Base-by-base conservation (phyloP, 2,329 filamentous ascomycete species). In the Alternaria tenuissima region DNA sequence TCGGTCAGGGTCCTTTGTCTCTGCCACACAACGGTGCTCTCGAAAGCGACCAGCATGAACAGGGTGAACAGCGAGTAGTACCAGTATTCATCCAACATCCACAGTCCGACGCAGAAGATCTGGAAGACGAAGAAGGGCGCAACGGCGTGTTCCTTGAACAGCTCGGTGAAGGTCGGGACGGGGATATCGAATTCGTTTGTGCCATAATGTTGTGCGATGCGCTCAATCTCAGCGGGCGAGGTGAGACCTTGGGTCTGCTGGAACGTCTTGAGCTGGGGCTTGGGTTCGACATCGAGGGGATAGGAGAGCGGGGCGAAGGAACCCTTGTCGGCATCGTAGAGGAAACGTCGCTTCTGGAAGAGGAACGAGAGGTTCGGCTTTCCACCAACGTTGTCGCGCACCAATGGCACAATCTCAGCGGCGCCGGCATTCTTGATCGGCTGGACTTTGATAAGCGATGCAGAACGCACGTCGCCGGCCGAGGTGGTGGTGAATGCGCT, bases 81-180 rank as follows among this genome's bases (percentile, higher is more conserved):
- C 95, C 96, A 99, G 82, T 98, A 99, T 81, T 99, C 96, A 76
- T 99, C 95, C 76, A 99, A 83, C 89, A 98, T 92, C 95, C 95
- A 99, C 62, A 99, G 83, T 16, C 95, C 96, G 59, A 99, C 95
- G 72, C 96, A 99, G 84, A 99, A 99, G 63, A 99, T 86, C 84
- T 99, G 95, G 82, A 99, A 99, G 65, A 99, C 94, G 81, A 99
- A 99, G 85, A 99, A 99, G 5, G 95, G 95, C 22, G 96, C 96
- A 22, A 99, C 96, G 24, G 96, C 94, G 79, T 99, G 96, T 80
- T 99, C 95, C 80, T 96, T 92, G 87, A 97, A 99, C 51, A 99
- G 87, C 81, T 99, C 95, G 52, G 91, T 89, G 71, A 99, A 99
- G 11, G 91, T 94, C 4, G 96, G 95, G 12, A 99, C 94, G 7